Conservation (phyloP, 768 basidiomycete species). For the Tricholoma saponaceum region DNA sequence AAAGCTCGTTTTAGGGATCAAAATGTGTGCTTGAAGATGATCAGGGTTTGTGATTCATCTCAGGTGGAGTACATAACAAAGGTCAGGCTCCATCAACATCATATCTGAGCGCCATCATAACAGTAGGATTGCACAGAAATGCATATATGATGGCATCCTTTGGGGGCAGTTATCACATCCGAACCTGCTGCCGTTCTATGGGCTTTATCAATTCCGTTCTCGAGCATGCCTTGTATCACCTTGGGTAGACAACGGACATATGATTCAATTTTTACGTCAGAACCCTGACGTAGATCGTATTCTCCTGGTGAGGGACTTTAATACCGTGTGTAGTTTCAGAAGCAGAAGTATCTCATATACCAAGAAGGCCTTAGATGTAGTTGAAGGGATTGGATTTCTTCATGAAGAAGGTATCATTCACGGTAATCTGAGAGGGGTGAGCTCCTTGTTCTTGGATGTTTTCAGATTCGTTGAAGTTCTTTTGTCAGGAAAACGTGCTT, state of each 20-base stretch:
- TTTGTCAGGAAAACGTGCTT: not conserved
- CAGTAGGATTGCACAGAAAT: slow-evolving; percentile 3
- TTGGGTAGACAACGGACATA: slow-evolving; percentile 17
- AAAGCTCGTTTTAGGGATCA: slow-evolving; percentile 1
- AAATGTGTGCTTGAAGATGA: slow-evolving; percentile 3
- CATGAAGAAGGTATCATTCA: slow-evolving; percentile 23
- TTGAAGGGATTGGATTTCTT: slow-evolving; percentile 23
- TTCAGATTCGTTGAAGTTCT: not conserved
- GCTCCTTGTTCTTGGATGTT: not conserved
- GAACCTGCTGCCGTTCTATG: slow-evolving; percentile 28
- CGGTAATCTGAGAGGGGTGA: slow-evolving; percentile 27
- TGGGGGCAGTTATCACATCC: slow-evolving; percentile 29
- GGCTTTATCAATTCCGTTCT: slow-evolving; percentile 16
- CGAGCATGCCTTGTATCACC: slow-evolving; percentile 29
- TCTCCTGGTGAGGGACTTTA: slow-evolving; percentile 23
- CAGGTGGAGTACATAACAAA: not conserved
- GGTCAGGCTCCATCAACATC: not conserved
- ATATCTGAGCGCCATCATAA: not conserved
- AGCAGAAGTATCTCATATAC: not conserved
- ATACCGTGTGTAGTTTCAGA: not conserved
- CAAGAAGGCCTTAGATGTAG: slow-evolving; percentile 19
- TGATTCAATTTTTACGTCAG: slow-evolving; percentile 23
- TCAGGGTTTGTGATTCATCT: slow-evolving; percentile 1
- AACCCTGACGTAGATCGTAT: slow-evolving; percentile 21
- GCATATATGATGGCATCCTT: slow-evolving; percentile 8